A percentile compares a stretch with the other conserved stretches of the same genome.
Conservation (phyloP, 2,329 filamentous ascomycete species). For the Colletotrichum sublineola region DNA sequence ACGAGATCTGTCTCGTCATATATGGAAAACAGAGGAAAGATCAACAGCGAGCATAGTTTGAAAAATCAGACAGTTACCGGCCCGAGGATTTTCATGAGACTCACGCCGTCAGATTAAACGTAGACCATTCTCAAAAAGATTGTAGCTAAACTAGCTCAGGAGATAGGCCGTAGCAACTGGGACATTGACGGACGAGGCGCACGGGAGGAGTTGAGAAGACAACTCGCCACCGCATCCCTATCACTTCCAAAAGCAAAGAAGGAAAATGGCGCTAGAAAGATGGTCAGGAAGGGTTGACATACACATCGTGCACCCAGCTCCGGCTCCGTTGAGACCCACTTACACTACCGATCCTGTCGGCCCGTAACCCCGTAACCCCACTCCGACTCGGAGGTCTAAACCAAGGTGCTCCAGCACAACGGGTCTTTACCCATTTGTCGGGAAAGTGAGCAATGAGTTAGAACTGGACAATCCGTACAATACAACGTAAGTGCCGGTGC, state of each 20-base stretch:
- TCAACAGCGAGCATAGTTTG: not conserved
- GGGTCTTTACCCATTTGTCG: slow-evolving; percentile 4
- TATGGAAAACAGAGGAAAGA: not conserved
- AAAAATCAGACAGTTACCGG: not conserved
- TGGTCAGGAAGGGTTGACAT: not conserved
- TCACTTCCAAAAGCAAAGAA: not conserved
- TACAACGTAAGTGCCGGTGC: not conserved
- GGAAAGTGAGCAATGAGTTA: not conserved
- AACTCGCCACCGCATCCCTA: not conserved
- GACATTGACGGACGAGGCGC: slow-evolving; percentile 13
- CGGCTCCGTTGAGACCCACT: slow-evolving; percentile 20
- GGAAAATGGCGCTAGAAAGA: not conserved
- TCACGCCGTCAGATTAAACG: not conserved
- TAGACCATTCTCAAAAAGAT: not conserved
- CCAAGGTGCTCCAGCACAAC: slow-evolving; percentile 3
- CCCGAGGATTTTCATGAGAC: not conserved
- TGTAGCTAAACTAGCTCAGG: slow-evolving; percentile 1
- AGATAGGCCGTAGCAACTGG: not conserved
- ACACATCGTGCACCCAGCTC: not conserved
- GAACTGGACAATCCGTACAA: not conserved
- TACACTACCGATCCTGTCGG: slow-evolving; percentile 2
- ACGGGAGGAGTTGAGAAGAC: not conserved
- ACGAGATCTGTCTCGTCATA: not conserved
- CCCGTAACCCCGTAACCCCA: not conserved
- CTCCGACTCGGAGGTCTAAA: slow-evolving; percentile 10